Percentiles rank a stretch among this genome's conserved stretches.
Conservation (phyloP, 495 filamentous ascomycete genomes). For the Baudoinia panamericana region DNA sequence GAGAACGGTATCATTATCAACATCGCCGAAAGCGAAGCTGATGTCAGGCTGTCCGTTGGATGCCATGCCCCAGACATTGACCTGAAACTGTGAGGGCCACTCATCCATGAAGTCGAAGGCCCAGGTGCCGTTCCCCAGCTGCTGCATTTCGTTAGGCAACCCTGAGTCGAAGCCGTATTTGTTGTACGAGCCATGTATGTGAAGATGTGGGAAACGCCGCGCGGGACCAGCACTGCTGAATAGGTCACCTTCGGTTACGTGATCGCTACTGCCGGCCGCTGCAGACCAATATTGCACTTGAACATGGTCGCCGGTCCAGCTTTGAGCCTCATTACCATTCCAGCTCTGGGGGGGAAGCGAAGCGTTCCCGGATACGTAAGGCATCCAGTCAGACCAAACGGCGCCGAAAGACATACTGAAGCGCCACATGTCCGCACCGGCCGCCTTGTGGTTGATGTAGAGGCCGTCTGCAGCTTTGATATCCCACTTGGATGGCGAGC, state of each 20-base stretch:
- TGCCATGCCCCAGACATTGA: slow-evolving; percentile 61
- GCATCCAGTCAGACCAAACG: slow-evolving; percentile 45
- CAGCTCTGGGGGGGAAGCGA: slow-evolving; percentile 38
- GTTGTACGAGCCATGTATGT: slow-evolving; percentile 53
- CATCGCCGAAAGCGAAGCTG: slow-evolving; percentile 45
- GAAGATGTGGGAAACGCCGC: slow-evolving; percentile 52
- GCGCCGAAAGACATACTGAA: slow-evolving; percentile 52
- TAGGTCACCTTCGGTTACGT: slow-evolving; percentile 50
- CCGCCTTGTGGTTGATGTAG: slow-evolving; percentile 45
- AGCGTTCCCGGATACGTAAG: slow-evolving; percentile 38
- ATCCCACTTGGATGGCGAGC: slow-evolving; percentile 2
- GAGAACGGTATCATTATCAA: slow-evolving; percentile 46
- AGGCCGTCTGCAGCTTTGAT: slow-evolving; percentile 15
- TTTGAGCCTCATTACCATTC: slow-evolving; percentile 48
- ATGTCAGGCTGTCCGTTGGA: slow-evolving; percentile 51
- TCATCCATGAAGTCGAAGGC: slow-evolving; percentile 50
- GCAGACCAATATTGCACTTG: slow-evolving; percentile 56
- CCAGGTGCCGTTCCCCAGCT: slow-evolving; percentile 45
- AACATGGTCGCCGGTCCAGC: slow-evolving; percentile 53
- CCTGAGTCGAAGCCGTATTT: slow-evolving; percentile 57
- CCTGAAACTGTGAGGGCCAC: slow-evolving; percentile 49
- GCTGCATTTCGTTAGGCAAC: slow-evolving; percentile 41
- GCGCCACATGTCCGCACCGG: slow-evolving; percentile 51
- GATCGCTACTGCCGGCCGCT: slow-evolving; percentile 49
- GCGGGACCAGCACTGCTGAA: slow-evolving; percentile 27